Evolutionary conservation across 495 filamentous ascomycete species (phyloP).

Genomic region (Trypethelium eluteriae): DNA sequence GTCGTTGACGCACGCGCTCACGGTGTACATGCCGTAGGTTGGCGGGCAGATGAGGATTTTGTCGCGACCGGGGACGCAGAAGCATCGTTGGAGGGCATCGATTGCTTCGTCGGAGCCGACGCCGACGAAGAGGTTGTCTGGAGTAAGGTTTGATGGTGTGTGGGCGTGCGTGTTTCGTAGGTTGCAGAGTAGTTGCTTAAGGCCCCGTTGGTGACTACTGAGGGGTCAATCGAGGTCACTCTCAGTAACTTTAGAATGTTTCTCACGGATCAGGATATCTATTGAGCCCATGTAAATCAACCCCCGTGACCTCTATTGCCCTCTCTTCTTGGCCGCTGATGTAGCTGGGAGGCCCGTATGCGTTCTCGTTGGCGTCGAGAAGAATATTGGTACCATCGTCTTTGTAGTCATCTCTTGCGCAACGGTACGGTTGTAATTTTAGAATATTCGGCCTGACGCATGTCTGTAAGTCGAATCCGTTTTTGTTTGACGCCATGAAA

Average conservation of each 20-base stretch:
- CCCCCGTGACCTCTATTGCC: constrained; percentile 24
- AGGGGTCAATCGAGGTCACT: constrained; percentile 7
- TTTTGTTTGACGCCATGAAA: neutral
- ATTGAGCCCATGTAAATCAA: constrained; percentile 74
- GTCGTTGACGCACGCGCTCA: constrained; percentile 90
- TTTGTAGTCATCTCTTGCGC: constrained; percentile 72
- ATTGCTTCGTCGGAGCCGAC: constrained; percentile 96
- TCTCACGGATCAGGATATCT: constrained; percentile 87
- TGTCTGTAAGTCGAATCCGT: constrained; percentile 26
- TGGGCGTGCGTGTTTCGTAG: constrained; percentile 81
- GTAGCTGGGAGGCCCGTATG: constrained; percentile 59
- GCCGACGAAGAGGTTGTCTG: constrained; percentile 84
- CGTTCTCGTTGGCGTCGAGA: constrained; percentile 96
- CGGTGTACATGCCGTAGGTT: constrained; percentile 96
- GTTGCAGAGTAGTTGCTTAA: constrained; percentile 81
- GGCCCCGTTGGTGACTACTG: constrained; percentile 64
- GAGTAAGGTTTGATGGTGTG: constrained; percentile 63
- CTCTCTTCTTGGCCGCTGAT: neutral
- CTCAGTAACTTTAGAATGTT: neutral
- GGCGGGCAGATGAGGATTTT: constrained; percentile 90
- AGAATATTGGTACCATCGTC: constrained; percentile 95
- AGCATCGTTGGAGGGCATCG: constrained; percentile 83
- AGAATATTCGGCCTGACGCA: constrained; percentile 39
- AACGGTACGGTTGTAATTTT: constrained; percentile 37
- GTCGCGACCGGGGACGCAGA: constrained; percentile 80